Percentiles rank a stretch among this genome's conserved stretches.
Evolutionary conservation across 192 early-diverging fungal genomes (phyloP).

Genomic region (Rhizophlyctis rosea): DNA sequence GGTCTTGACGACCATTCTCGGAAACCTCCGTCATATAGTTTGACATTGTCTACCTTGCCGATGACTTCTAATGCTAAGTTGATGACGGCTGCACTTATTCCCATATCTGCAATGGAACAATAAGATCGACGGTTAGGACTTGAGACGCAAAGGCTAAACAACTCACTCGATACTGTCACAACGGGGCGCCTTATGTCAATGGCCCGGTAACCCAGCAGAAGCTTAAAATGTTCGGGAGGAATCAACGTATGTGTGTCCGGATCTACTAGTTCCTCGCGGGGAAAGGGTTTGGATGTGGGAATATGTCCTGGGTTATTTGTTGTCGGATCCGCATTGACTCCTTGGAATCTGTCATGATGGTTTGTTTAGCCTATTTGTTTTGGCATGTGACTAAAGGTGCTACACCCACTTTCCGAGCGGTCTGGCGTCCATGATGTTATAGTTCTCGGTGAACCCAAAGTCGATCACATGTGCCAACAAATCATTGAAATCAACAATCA

Average conservation of each 20-base stretch:
- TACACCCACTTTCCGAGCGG: too few species aligned
- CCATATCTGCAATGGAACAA: slow-evolving; percentile 53
- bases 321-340: neutral
- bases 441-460: neutral
- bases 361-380: too few species aligned
- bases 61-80: slow-evolving; percentile 73
- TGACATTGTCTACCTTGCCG: slow-evolving; percentile 43
- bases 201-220: slow-evolving; percentile 47
- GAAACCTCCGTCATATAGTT: slow-evolving; percentile 89
- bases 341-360: neutral
- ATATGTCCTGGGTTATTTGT: slow-evolving; percentile 66
- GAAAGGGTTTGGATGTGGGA: slow-evolving; percentile 73
- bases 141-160: too few species aligned
- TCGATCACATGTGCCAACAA: neutral
- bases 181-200: slow-evolving; percentile 72
- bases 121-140: neutral
- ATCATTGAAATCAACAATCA: neutral
- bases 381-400: too few species aligned
- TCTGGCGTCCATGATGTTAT: neutral
- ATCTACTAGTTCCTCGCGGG: slow-evolving; percentile 59
- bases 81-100: slow-evolving; percentile 77
- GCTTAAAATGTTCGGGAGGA: slow-evolving; percentile 46
- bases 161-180: slow-evolving; percentile 71
- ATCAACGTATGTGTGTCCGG: slow-evolving; percentile 42
- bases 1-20: slow-evolving; percentile 77